These are phyloP conservation scores for Oryza brachyantha DNA, from an alignment of 176 grass and related monocot species.

Conservation along the genomic window DNA sequence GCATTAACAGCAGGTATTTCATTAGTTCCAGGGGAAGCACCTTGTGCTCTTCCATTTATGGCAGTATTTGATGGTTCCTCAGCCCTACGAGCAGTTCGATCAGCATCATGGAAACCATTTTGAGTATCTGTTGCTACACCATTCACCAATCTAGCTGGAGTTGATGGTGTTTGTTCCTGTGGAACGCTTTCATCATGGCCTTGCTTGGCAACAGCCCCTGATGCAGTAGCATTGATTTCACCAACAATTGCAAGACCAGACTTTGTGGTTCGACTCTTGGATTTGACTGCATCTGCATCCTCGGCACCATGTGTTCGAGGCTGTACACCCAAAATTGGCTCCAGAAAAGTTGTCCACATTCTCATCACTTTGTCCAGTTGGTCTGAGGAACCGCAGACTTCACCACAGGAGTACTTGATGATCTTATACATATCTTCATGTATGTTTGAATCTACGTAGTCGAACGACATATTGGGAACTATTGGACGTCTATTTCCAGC, in stretches of 20 bases:
- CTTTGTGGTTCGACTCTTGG: conserved; percentile 62
- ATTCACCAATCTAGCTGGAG: conserved; percentile 41
- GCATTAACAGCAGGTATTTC: conserved; percentile 39
- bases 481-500: conserved; percentile 79
- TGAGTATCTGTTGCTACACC: conserved; percentile 44
- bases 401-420: conserved; percentile 90
- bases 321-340: conserved; percentile 75
- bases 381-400: conserved; percentile 84
- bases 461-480: conserved; percentile 89
- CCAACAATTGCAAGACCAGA: conserved; percentile 38
- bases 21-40: conserved; percentile 32
- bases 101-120: conserved; percentile 59
- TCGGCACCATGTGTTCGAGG: conserved; percentile 39
- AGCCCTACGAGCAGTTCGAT: conserved; percentile 32
- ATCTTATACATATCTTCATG: conserved; percentile 93
- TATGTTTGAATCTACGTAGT: conserved; percentile 67
- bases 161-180: conserved; percentile 37
- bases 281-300: conserved; percentile 55
- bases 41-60: conserved; percentile 58
- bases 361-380: conserved; percentile 93
- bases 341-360: conserved; percentile 88
- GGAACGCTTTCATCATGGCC: conserved; percentile 42
- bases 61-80: conserved; percentile 41
- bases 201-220: conserved; percentile 43
- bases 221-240: conserved; percentile 48